phyloP scores from a whole-genome alignment of 768 basidiomycete genomes.

The Lactarius vividus region DNA sequence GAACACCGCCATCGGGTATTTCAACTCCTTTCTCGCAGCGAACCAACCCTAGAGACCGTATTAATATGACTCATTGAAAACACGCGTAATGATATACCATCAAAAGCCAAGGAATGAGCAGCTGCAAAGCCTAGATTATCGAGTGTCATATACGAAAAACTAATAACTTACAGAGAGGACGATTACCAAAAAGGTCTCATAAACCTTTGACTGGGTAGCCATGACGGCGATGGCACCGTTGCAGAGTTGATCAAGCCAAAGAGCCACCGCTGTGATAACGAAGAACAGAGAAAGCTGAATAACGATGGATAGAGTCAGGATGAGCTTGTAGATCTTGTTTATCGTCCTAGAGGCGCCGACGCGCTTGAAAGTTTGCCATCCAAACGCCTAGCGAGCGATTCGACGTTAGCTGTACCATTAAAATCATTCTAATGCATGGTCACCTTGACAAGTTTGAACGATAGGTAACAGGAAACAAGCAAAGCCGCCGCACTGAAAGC shows the following conservation, averaged over 20 bases:
- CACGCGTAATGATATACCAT: slow-evolving; percentile 38
- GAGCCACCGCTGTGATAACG: slow-evolving; percentile 60
- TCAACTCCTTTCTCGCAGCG: slow-evolving; percentile 64
- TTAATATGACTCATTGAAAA: slow-evolving; percentile 3
- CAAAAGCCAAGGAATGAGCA: slow-evolving; percentile 69
- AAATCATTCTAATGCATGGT: slow-evolving; percentile 7
- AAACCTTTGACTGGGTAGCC: slow-evolving; percentile 44
- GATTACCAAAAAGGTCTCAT: slow-evolving; percentile 53
- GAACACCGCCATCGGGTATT: slow-evolving; percentile 59
- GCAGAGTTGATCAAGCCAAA: slow-evolving; percentile 77
- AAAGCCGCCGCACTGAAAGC: slow-evolving; percentile 60
- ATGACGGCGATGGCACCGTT: slow-evolving; percentile 61
- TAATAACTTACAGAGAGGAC: slow-evolving; percentile 55
- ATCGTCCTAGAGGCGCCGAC: slow-evolving; percentile 73
- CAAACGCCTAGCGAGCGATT: slow-evolving; percentile 49
- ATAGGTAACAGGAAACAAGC: slow-evolving; percentile 58
- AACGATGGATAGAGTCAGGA: slow-evolving; percentile 65
- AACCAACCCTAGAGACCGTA: slow-evolving; percentile 61
- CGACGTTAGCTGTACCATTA: background rate
- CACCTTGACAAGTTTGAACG: slow-evolving; percentile 76
- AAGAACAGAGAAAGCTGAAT: slow-evolving; percentile 81
- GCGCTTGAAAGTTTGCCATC: slow-evolving; percentile 88
- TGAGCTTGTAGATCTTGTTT: slow-evolving; percentile 71
- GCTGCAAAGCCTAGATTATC: slow-evolving; percentile 37
- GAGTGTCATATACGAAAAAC: slow-evolving; percentile 3